Evolutionary conservation across 805 yeast species (phyloP).

Genomic region (Lipomyces mesembrius): DNA sequence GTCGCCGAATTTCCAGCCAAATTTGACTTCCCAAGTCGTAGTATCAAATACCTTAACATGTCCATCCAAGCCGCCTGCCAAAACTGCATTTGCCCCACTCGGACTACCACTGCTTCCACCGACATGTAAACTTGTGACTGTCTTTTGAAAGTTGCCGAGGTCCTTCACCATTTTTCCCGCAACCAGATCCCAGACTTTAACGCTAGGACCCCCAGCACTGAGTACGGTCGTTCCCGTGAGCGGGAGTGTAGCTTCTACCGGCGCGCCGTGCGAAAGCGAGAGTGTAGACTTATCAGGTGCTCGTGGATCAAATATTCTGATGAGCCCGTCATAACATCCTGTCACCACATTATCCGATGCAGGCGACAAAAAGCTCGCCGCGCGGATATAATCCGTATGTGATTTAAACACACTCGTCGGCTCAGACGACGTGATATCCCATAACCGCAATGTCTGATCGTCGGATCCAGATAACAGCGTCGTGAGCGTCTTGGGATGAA

Average conservation of each 20-base stretch:
- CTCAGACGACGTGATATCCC: conserved; percentile 83
- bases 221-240: conserved; percentile 71
- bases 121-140: conserved; percentile 53
- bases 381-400: conserved; percentile 86
- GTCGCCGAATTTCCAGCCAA: conserved; percentile 97
- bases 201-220: conserved; percentile 79
- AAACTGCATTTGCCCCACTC: conserved; percentile 62
- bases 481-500: conserved; percentile 77
- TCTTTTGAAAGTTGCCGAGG: conserved; percentile 86
- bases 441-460: conserved; percentile 82
- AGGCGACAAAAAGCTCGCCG: conserved; percentile 73
- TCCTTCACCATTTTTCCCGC: conserved; percentile 73
- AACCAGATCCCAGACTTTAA: conserved; percentile 90
- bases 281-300: conserved; percentile 57
- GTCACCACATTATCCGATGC: conserved; percentile 79
- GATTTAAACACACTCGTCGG: conserved; percentile 72
- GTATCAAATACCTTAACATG: conserved; percentile 95
- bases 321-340: conserved; percentile 90
- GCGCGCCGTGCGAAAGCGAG: conserved; percentile 71
- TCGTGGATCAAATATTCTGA: conserved; percentile 85
- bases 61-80: conserved; percentile 96
- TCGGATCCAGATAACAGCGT: conserved; percentile 87
- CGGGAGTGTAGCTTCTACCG: conserved; percentile 84
- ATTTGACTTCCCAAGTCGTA: conserved; percentile 75
- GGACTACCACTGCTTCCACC: conserved; percentile 29